Conservation (phyloP, 78 protist species). For the Parvularia atlantis region DNA sequence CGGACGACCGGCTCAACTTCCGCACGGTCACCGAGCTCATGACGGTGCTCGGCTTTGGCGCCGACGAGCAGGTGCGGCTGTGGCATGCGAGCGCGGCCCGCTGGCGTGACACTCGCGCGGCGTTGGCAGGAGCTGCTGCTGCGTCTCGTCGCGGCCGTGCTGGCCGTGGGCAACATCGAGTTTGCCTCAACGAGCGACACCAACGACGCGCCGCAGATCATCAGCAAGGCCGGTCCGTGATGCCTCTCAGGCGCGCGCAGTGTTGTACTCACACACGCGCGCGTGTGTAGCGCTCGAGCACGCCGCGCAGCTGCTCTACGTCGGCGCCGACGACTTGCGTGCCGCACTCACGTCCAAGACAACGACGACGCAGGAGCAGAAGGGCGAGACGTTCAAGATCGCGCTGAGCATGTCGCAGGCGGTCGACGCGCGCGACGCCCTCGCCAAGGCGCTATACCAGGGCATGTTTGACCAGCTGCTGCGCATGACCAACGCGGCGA, state of each 20-base stretch:
- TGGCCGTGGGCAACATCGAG: slow-evolving; percentile 54
- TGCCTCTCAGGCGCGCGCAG: neutral
- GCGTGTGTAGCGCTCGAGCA: neutral
- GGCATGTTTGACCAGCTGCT: slow-evolving; percentile 64
- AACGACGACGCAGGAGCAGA: too few species aligned
- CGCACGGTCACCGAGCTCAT: too few species aligned
- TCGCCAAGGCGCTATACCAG: slow-evolving; percentile 61
- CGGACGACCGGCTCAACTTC: too few species aligned
- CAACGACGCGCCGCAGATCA: neutral
- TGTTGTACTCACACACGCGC: neutral
- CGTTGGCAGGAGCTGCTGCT: too few species aligned
- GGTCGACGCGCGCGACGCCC: slow-evolving; percentile 51
- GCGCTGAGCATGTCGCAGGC: neutral
- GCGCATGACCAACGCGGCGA: slow-evolving; percentile 13
- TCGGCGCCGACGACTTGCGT: neutral
- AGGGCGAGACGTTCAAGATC: neutral
- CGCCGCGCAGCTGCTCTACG: neutral
- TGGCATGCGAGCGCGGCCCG: too few species aligned
- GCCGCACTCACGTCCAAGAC: neutral
- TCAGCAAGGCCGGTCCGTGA: too few species aligned
- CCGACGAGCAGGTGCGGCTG: too few species aligned
- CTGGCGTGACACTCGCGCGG: too few species aligned
- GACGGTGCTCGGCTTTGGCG: neutral
- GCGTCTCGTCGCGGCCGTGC: slow-evolving; percentile 34
- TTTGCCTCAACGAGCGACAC: slow-evolving; percentile 11